phyloP scores from a whole-genome alignment of 1,284 basidiomycete species.

The Cutaneotrichosporon sp. region DNA sequence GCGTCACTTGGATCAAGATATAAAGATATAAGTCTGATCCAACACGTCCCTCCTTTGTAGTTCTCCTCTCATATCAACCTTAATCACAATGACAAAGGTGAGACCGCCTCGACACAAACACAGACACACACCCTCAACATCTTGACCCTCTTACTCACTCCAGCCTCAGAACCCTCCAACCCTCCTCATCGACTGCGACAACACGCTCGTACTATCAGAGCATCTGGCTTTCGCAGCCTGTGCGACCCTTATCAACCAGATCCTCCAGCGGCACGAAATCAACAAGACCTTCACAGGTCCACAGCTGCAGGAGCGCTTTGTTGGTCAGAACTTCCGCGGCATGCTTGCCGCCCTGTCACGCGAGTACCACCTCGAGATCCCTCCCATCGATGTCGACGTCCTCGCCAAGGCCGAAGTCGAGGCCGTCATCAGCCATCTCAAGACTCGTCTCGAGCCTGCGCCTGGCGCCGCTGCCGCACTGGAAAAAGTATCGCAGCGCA shows the following conservation, averaged over 20 bases:
- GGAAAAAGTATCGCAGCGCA: slow-evolving; percentile 8
- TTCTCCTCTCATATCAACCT: background rate
- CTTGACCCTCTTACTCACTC: background rate
- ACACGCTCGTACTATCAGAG: slow-evolving; percentile 37
- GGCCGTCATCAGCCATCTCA: slow-evolving; percentile 23
- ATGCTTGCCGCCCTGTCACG: slow-evolving; percentile 24
- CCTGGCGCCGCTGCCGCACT: slow-evolving; percentile 24
- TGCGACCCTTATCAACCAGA: slow-evolving; percentile 29
- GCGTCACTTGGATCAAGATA: background rate
- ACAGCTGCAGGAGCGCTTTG: slow-evolving; percentile 27
- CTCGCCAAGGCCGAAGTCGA: slow-evolving; percentile 29
- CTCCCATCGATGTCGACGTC: slow-evolving; percentile 23
- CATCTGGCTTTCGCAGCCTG: slow-evolving; percentile 33
- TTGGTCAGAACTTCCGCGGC: slow-evolving; percentile 36
- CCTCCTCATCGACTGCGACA: slow-evolving; percentile 39
- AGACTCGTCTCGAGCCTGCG: slow-evolving; percentile 20
- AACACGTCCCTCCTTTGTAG: no score
- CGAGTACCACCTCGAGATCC: slow-evolving; percentile 24
- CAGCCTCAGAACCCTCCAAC: slow-evolving; percentile 11
- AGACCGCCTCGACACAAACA: background rate
- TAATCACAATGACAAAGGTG: background rate
- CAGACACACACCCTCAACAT: no score
- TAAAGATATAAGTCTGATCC: no score
- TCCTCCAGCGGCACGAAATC: slow-evolving; percentile 17
- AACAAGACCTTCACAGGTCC: slow-evolving; percentile 22